Evolutionary conservation across 2,329 filamentous ascomycete species (phyloP), one percentile per base, ranked within the genome.

Genomic region (Hirsutella minnesotensis): DNA sequence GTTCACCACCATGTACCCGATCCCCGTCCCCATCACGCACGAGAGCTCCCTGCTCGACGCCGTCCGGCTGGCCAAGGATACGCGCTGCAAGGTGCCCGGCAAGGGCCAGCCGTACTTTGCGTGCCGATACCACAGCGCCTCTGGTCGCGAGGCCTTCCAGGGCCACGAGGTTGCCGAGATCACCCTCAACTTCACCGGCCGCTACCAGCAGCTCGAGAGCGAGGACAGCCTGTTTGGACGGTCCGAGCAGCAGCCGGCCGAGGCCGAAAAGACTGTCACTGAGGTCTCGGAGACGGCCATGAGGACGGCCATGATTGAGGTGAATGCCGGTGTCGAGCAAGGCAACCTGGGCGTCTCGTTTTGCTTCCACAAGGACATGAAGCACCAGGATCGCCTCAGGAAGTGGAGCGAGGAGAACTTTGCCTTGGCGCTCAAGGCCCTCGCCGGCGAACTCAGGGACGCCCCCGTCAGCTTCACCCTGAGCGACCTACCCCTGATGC

Each of bases 151-250:
- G 33, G 47, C 56, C 22, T 65, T 61, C 46, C 45, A 47, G 1
- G 47, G 59, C 2, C 59, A 65, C 44, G 53, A 53, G 15, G 51
- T 56, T 1, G 61, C 68, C 46, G 71, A 75, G 47, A 47, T 73
- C 2, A 53, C 66, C 0, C 71, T 74, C 56, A 73, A 74, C 51
- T 73, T 69, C 46, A 66, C 8, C 54, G 63, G 40, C 63, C 31
- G 40, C n/a, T 47, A 62, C 42, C 68, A 72, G 48, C 65, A 69
- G 37, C 56, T 69, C 2, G 67, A 71, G 43, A 51, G 56, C 1
- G 50, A 57, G 3, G 62, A 60, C 8, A 44, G 38, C 3, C 20
- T 49, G 3, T 46, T 49, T 18, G 37, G 19, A 15, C 18, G 18
- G 19, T 21, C 19, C 21, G 18, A 20, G 20, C 19, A 21, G 16